Percentiles rank a stretch among this genome's conserved stretches.
Conservation (phyloP, 768 basidiomycete genomes). For the Hypsizygus marmoreus region DNA sequence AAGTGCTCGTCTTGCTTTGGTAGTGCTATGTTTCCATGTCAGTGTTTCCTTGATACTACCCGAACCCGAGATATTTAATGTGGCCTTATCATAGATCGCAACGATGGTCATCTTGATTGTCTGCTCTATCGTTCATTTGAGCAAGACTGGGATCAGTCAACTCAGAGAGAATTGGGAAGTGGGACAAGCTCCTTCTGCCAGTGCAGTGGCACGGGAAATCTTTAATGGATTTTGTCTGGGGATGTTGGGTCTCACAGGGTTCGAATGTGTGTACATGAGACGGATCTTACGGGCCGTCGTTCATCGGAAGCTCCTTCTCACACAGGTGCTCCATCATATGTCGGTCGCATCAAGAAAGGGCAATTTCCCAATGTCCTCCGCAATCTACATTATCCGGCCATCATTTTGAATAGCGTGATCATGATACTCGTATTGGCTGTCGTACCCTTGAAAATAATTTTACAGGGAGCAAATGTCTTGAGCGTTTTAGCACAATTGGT, state of each 20-base stretch:
- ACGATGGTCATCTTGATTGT: slow-evolving; percentile 61
- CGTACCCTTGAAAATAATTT: slow-evolving; percentile 52
- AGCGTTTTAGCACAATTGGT: slow-evolving; percentile 64
- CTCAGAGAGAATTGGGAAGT: slow-evolving; percentile 57
- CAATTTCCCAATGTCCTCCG: slow-evolving; percentile 61
- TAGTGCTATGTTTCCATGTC: slow-evolving; percentile 62
- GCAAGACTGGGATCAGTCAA: slow-evolving; percentile 44
- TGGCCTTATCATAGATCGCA: slow-evolving; percentile 42
- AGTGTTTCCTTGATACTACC: slow-evolving; percentile 17
- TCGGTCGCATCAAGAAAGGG: slow-evolving; percentile 58
- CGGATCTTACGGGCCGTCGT: background rate
- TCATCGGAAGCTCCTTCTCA: background rate
- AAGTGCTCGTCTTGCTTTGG: slow-evolving; percentile 60
- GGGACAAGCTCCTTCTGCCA: slow-evolving; percentile 32
- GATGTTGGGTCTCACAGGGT: slow-evolving; percentile 73
- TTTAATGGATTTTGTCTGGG: slow-evolving; percentile 72
- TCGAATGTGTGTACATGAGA: slow-evolving; percentile 51
- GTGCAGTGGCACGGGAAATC: slow-evolving; percentile 43
- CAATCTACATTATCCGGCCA: slow-evolving; percentile 63
- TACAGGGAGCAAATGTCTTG: slow-evolving; percentile 60
- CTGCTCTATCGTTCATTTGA: slow-evolving; percentile 53
- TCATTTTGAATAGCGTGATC: slow-evolving; percentile 55
- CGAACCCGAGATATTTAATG: slow-evolving; percentile 1
- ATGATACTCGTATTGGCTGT: slow-evolving; percentile 63
- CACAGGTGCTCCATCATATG: slow-evolving; percentile 65